Base-by-base conservation (phyloP, 306 rosid species). In the Cicer cuneatum region DNA sequence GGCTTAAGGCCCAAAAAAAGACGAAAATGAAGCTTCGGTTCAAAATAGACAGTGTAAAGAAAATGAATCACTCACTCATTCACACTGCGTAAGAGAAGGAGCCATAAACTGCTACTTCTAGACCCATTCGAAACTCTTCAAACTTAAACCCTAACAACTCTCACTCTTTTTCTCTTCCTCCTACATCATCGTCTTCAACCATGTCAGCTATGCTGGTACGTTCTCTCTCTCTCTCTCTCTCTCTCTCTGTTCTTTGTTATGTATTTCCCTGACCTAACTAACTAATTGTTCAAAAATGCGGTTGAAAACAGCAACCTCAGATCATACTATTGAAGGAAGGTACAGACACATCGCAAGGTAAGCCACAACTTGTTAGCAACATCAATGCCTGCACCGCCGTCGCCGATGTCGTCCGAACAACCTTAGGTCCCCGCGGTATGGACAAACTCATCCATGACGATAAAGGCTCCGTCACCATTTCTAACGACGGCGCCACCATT, bases 401-500 rank as follows among this genome's bases (percentile, higher is more conserved):
- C 72, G 95, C 97, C 3, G 98, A 94, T 48, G 97, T 94, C 81
- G 97, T 94, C 33, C 85, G 98, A 33, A 83, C 92, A 65, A 94
- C 98, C 6, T 84, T 94, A 6, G 98, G 98, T 1, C 98, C 98
- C 0, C 88, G 98, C 58, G 98, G 98, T 37, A 94, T 94, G 98
- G 98, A 94, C 86, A 94, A 94, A 56, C 96, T 94, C 83, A 94
- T 94, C 45, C 98, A 94, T 45, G 96, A 91, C 41, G 91, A 94
- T 46, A 94, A 94, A 78, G 98, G 98, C 29, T 56, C 29, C 16
- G 96, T 94, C 80, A 94, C 98, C 82, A 94, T 94, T 49, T 94
- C 98, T 56, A 94, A 94, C 53, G 98, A 94, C 40, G 98, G 98
- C 48, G 98, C 98, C 53, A 94, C 98, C 56, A 94, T 94, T 80